Base-by-base conservation (phyloP, 2,329 filamentous ascomycete species). In the Cladosporium cucumerinum region DNA sequence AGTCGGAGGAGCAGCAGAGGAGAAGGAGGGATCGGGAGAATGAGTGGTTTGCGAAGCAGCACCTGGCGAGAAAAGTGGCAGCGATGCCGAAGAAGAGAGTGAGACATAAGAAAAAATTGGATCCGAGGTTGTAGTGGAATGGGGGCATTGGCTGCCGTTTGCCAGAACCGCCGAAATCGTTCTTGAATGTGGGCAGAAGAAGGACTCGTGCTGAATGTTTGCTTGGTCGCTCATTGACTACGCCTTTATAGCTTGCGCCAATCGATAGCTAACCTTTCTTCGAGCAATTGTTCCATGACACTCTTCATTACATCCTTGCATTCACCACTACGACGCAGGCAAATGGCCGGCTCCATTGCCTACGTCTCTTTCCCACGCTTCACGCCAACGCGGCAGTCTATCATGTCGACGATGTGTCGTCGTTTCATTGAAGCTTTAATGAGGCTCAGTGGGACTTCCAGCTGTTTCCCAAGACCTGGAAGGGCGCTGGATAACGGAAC, bases 291-390 rank as follows among this genome's bases (percentile, higher is more conserved):
- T 12, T 23, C 39, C 39, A 12, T 46, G 10, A 21, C 8, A 3
- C 2, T 46, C n/a, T 21, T 21, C 39, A 11, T 23, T 46, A 46
- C 1, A 46, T 11, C 39, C 39, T 12, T 46, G n/a, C 8, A 46
- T 46, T 46, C 14, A 46, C n/a, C n/a, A 46, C n/a, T 46, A 16
- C 26, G 28, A 39, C 21, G 11, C n/a, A 26, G 21, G 18, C 30
- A 57, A 49, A 61, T 61, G 59, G 32, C 59, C 8, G 59, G 48
- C 16, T 28, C 59, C 48, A 61, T 61, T 61, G 48, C 25, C 48
- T 61, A 61, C 48, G 59, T 61, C 30, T 61, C 59, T 11, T 61
- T 61, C 28, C 59, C 59, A 39, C 48, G 10, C 21, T 61, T 61
- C 21, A 52, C 59, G 32, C 1, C 16, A 43, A n/a, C 5, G 1